Percentiles rank a stretch among this genome's conserved stretches.
These are phyloP conservation scores for Taxawa tesnikishii DNA, from an alignment of 2,329 filamentous ascomycete species.

Conservation along the genomic window DNA sequence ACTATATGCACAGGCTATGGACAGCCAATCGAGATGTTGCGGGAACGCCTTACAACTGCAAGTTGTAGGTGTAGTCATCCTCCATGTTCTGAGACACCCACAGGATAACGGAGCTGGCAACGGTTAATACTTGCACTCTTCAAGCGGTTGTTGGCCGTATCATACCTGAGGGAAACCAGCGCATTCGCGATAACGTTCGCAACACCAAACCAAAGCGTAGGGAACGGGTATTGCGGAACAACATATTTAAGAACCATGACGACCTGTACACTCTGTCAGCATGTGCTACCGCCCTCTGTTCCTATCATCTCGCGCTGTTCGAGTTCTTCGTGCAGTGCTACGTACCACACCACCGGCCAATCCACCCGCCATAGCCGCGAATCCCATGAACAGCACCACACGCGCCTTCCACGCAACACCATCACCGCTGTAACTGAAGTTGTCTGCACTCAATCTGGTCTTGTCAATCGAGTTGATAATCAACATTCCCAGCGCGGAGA, in stretches of 20 bases:
- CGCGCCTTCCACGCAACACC: slow-evolving; percentile 60
- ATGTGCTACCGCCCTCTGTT: too few relatives aligned
- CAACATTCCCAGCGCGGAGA: slow-evolving; percentile 56
- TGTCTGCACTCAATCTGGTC: slow-evolving; percentile 49
- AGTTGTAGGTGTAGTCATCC: slow-evolving; percentile 59
- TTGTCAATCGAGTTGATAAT: slow-evolving; percentile 65
- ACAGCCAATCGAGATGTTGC: too few relatives aligned
- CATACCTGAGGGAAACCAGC: slow-evolving; percentile 55
- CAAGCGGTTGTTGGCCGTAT: too few relatives aligned
- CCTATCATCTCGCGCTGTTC: too few relatives aligned
- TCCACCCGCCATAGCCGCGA: slow-evolving; percentile 56
- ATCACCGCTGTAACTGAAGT: slow-evolving; percentile 51
- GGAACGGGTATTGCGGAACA: slow-evolving; percentile 45
- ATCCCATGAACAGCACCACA: slow-evolving; percentile 56
- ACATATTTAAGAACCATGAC: slow-evolving; percentile 59
- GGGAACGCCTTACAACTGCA: slow-evolving; percentile 49
- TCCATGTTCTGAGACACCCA: slow-evolving; percentile 65
- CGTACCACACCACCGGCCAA: slow-evolving; percentile 51
- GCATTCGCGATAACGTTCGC: slow-evolving; percentile 54
- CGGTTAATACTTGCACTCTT: slow-evolving; percentile 6
- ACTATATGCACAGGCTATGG: too few relatives aligned
- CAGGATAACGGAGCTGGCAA: slow-evolving; percentile 46
- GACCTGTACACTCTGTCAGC: slow-evolving; percentile 26
- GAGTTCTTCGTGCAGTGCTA: too few relatives aligned
- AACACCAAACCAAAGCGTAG: slow-evolving; percentile 55